Evolutionary conservation across 306 rosid genomes (phyloP), one percentile per base, ranked within the genome.

Genomic region (Dalbergia cultrata): DNA sequence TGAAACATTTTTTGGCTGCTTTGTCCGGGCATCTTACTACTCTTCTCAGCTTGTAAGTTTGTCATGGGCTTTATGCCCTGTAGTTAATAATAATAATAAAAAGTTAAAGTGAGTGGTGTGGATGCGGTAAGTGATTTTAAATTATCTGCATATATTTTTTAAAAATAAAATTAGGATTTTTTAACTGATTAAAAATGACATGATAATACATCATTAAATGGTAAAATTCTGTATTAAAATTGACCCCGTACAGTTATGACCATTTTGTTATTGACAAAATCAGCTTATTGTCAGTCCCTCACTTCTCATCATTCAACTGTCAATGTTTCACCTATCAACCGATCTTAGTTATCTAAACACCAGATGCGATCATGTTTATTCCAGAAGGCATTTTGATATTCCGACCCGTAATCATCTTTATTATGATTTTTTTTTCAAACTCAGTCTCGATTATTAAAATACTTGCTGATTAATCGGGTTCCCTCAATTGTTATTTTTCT

Each of bases 291-390:
- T 52, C 57, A 16, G 18, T 52, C 19, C 57, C 57, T 52, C 3
- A 16, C 57, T 52, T 14, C 18, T n/a, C 16, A 10, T 7, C 1
- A 5, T 5, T 57, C 33, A 57, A 5, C 41, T 59, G 60, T 7
- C 60, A 9, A 13, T 70, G 26, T 26, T 39, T 67, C n/a, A 26
- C 41, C 60, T 22, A 68, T 47, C 43, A 49, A 49, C 7, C 34
- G 7, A 70, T 49, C 22, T 70, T 70, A 5, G 60, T 53, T 53
- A 33, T 33, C n/a, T 12, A 33, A 67, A 11, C 37, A 67, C 39
- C 17, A 33, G 18, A 44, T 67, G 57, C 72, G 57, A 41, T 41
- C 19, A 13, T 67, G 56, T 67, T n/a, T 37, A n/a, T 35, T 64
- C 34, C 34, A 3, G 33, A 41, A 39, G 34, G 4, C 35, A 19